These are phyloP conservation scores for Dioscorea zingiberensis DNA, from an alignment of 106 monocot genomes.

Conservation along the genomic window DNA sequence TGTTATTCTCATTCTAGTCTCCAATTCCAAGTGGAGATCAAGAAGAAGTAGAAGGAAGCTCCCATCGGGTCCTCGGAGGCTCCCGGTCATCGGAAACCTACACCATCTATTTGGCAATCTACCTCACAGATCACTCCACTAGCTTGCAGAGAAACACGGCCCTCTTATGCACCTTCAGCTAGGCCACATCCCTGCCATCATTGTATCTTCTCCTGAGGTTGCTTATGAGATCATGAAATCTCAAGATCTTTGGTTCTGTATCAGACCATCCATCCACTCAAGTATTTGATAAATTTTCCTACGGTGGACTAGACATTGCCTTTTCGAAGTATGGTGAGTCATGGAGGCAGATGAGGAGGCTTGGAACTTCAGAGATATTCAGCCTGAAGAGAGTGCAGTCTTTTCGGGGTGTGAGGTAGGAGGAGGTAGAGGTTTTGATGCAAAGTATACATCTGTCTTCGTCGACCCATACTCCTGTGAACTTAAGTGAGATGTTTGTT, in stretches of 20 bases:
- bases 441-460: background rate
- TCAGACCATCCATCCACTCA: background rate
- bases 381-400: too few species aligned
- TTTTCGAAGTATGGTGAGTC: slow-evolving; percentile 6
- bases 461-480: background rate
- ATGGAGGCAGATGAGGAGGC: slow-evolving; percentile 11
- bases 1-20: too few species aligned
- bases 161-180: slow-evolving; percentile 20
- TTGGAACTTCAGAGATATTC: background rate
- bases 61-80: too few species aligned
- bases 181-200: slow-evolving; percentile 2
- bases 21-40: too few species aligned
- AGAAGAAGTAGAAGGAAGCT: too few species aligned
- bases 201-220: slow-evolving; percentile 8
- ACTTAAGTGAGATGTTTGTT: slow-evolving; percentile 21
- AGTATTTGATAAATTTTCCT: background rate
- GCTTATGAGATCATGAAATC: slow-evolving; percentile 9
- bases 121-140: too few species aligned
- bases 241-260: slow-evolving; percentile 13
- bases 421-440: slow-evolving; percentile 4
- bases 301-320: slow-evolving; percentile 1
- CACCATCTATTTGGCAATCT: too few species aligned
- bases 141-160: too few species aligned
- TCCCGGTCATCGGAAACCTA: too few species aligned
- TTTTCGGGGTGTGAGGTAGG: background rate